Base-by-base conservation (phyloP, 1,284 basidiomycete species). In the Tremellales sp. region DNA sequence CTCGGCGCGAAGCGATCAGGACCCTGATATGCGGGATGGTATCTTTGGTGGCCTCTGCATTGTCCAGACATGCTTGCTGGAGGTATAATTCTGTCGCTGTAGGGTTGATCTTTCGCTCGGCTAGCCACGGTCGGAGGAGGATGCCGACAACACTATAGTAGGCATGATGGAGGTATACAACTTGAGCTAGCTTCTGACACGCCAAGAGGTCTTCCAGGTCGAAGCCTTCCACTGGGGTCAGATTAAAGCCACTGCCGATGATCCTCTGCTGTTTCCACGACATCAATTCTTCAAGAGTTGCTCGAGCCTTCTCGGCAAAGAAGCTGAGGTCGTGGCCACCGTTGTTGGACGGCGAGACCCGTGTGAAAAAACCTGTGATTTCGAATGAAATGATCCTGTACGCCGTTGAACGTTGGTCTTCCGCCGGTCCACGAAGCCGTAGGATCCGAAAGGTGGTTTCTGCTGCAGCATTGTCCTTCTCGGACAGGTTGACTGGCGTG, bases 121-220 rank as follows among this genome's bases (percentile, higher is more conserved):
- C 40, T 5, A 54, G 38, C 55, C 52, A 54, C n/a, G 43, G 45
- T 8, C 52, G 45, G 2, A 45, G 27, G 25, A 54, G 25, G 32
- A 38, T 41, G 7, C 40, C 47, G 4, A 32, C n/a, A 19, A 54
- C 35, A 33, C 41, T 41, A 14, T 28, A 38, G 22, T 47, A 19
- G 4, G 47, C 51, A 10, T 48, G 44, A 27, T 51, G 41, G 4
- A 54, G 22, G 16, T 43, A n/a, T 7, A 57, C 13, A 3, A 33
- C 16, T 18, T 48, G 48, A 18, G 49, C 43, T 0, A 38, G 29
- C 3, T 39, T 12, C 10, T 40, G 43, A 22, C 45, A 51, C 9
- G 43, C 28, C 5, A 43, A 25, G 2, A 44, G 45, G 12, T 48
- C 39, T 8, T 36, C 38, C 29, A 37, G 21, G 43, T 53, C 45